Conservation (phyloP, 2,329 filamentous ascomycete species). For the Alternaria sp. region DNA sequence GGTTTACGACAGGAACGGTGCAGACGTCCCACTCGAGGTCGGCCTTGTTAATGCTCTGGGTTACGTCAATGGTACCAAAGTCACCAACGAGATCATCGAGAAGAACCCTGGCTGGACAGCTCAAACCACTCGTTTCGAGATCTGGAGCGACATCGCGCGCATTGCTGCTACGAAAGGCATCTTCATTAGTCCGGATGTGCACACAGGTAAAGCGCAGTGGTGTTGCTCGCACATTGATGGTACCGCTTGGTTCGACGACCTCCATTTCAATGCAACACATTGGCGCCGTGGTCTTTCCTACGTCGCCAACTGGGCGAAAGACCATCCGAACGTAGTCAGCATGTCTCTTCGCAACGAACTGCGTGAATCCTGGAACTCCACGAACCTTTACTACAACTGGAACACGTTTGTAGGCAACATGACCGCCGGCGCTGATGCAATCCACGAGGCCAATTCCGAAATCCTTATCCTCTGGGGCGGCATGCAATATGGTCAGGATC, state of each 20-base stretch:
- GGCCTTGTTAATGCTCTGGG: constrained; percentile 54
- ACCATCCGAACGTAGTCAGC: constrained; percentile 62
- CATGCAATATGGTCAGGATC: constrained; percentile 63
- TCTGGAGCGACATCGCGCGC: constrained; percentile 44
- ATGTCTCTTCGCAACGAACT: constrained; percentile 68
- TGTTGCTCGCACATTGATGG: constrained; percentile 57
- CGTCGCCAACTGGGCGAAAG: constrained; percentile 62
- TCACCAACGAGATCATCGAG: constrained; percentile 49
- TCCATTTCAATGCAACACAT: constrained; percentile 63
- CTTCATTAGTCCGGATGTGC: constrained; percentile 46
- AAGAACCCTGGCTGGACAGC: constrained; percentile 51
- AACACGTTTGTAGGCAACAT: constrained; percentile 54
- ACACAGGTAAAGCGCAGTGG: constrained; percentile 46
- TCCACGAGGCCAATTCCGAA: constrained; percentile 63
- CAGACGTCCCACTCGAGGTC: constrained; percentile 52
- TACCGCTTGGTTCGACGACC: constrained; percentile 66
- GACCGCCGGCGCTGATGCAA: constrained; percentile 57
- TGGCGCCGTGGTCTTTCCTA: constrained; percentile 64
- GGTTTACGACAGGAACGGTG: constrained; percentile 52
- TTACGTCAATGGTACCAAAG: constrained; percentile 51
- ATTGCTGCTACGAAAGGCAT: constrained; percentile 42
- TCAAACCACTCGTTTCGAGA: constrained; percentile 53
- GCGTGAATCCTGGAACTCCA: constrained; percentile 47
- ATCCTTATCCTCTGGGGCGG: constrained; percentile 65
- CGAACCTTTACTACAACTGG: constrained; percentile 44